Evolutionary conservation across 345 rosid species (phyloP), one percentile per base, ranked within the genome.

Genomic region (Carallia brachiata): DNA sequence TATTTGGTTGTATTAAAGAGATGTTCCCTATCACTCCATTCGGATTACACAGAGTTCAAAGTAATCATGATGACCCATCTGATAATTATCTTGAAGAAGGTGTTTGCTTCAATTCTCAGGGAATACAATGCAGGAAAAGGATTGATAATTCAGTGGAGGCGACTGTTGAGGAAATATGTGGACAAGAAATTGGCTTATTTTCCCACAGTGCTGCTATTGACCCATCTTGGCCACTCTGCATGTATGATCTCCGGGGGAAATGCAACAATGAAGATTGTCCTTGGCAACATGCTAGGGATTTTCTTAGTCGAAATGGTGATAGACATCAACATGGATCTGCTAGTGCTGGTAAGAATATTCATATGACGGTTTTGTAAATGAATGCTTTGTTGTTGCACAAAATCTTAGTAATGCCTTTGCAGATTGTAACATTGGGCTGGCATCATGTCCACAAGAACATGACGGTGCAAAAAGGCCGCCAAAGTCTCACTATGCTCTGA

Each of bases 211-310:
- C 75, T 73, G 79, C 85, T 19, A 68, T 92, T 74, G 92, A 95
- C 65, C 97, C 93, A 61, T 88, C 81, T 72, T 83, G 91, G 94
- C 91, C 97, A 13, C 84, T 95, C 32, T 95, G 99, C 83, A 78
- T 87, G 86, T 95, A 84, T 36, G 99, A 95, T 77, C 92, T 95
- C 58, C 88, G 99, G 62, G 99, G 99, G 74, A 92, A 89, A 78
- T 95, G 99, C 87, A 95, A 92, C 75, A 88, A 92, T 81, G 89
- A 89, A 69, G 90, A 86, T 69, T 95, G 99, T 72, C 89, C 92
- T 57, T 92, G 90, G 96, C 99, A 95, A 83, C 99, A 95, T 79
- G 74, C 87, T 58, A 85, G 84, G 75, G 87, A 85, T 70, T 77
- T 79, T 64, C 77, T 87, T 67, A 72, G 65, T 58, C 80, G 70